Percentiles rank a stretch among this genome's conserved stretches.
Conservation (phyloP, 1,139 yeast genomes). For the Taphrina communis region DNA sequence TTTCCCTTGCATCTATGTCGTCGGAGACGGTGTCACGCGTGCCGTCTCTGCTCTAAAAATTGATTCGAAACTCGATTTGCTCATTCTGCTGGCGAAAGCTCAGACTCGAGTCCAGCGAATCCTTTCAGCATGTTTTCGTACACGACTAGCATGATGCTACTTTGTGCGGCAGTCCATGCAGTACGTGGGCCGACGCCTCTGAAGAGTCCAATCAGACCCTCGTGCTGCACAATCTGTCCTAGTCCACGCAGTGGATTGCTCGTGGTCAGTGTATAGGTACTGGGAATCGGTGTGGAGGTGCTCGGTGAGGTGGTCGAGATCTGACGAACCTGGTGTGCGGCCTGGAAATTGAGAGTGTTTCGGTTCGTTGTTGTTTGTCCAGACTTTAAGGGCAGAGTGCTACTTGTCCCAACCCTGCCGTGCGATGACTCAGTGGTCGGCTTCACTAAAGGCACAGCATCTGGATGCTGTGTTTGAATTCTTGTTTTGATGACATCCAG, state of each 20-base stretch:
- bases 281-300: conserved; percentile 47
- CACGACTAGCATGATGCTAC: conserved; percentile 88
- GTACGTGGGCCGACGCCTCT: conserved; percentile 96
- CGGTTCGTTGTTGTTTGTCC: background rate
- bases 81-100: conserved; percentile 19
- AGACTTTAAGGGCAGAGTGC: background rate
- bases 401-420: background rate
- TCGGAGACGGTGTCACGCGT: background rate
- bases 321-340: conserved; percentile 41
- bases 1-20: background rate
- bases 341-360: conserved; percentile 40
- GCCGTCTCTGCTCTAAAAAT: too few relatives aligned
- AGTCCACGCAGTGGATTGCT: conserved; percentile 60
- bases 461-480: conserved; percentile 70
- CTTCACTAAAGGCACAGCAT: conserved; percentile 4
- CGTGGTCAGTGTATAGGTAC: conserved; percentile 46
- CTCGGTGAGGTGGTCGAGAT: conserved; percentile 46
- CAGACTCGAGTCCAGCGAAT: conserved; percentile 43
- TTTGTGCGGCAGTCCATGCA: conserved; percentile 95
- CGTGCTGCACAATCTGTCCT: conserved; percentile 67
- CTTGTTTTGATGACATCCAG: conserved; percentile 93
- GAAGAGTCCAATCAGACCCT: conserved; percentile 80
- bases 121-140: conserved; percentile 61
- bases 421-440: background rate
- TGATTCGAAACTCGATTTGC: background rate